Conservation (phyloP, 2,329 filamentous ascomycete genomes). For the Colletotrichum australisinense region DNA sequence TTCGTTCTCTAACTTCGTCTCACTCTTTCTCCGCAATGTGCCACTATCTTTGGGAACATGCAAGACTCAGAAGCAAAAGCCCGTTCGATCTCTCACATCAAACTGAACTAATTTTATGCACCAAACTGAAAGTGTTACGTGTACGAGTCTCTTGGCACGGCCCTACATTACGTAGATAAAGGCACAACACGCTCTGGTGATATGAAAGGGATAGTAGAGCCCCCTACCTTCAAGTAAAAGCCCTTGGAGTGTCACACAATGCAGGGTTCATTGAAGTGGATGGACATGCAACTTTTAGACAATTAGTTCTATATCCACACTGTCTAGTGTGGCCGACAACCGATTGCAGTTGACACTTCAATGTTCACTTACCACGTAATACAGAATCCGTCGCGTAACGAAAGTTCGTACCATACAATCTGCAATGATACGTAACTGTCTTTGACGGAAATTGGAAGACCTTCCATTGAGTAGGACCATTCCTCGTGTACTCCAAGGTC, state of each 20-base stretch:
- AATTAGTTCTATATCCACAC: too few relatives aligned
- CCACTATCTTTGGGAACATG: too few relatives aligned
- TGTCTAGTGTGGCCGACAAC: not conserved
- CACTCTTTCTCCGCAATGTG: not conserved
- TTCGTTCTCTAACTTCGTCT: not conserved
- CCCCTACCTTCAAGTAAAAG: not conserved
- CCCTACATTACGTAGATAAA: not conserved
- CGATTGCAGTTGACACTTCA: not conserved
- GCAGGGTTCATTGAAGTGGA: not conserved
- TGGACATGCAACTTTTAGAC: not conserved
- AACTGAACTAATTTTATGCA: too few relatives aligned
- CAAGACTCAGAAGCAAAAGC: too few relatives aligned
- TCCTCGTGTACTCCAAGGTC: not conserved
- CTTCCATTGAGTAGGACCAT: not conserved
- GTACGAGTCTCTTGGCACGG: not conserved
- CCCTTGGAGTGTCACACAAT: not conserved
- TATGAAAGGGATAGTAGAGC: not conserved
- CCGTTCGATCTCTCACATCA: too few relatives aligned
- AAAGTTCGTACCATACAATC: not conserved
- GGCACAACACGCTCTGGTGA: not conserved
- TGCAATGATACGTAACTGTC: not conserved
- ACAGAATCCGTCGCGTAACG: not conserved
- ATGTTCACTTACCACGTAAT: not conserved
- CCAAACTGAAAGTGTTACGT: too few relatives aligned
- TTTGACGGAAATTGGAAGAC: not conserved